phyloP scores from a whole-genome alignment of 306 rosid species.

The Pueraria montana region DNA sequence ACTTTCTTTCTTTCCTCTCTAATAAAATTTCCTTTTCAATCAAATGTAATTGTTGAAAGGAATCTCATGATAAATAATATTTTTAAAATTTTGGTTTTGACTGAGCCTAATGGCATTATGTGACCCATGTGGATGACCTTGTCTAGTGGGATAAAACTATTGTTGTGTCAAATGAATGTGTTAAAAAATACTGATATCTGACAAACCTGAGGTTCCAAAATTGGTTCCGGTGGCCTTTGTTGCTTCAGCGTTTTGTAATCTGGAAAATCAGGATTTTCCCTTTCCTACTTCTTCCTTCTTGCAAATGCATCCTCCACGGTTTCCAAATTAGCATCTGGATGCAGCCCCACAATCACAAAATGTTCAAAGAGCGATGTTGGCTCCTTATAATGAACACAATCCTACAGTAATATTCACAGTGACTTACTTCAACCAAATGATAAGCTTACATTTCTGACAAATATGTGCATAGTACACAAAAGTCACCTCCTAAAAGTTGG shows the following conservation, averaged over 20 bases:
- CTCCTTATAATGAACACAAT: slow-evolving; percentile 66
- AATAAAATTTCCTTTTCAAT: slow-evolving; percentile 4
- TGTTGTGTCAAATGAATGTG: background rate
- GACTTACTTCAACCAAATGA: too few species aligned
- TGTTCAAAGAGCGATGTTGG: slow-evolving; percentile 91
- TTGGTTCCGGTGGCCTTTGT: slow-evolving; percentile 63
- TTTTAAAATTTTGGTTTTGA: background rate
- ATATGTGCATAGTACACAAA: too few species aligned
- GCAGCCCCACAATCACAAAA: slow-evolving; percentile 92
- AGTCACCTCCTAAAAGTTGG: slow-evolving; percentile 45
- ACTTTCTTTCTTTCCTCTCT: slow-evolving; percentile 36
- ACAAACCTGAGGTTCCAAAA: slow-evolving; percentile 92
- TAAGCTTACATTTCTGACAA: too few species aligned
- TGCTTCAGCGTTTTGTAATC: slow-evolving; percentile 62
- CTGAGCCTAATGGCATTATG: background rate
- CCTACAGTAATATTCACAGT: too few species aligned
- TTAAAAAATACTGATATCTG: too few species aligned
- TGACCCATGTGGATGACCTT: too few species aligned
- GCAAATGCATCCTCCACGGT: slow-evolving; percentile 75
- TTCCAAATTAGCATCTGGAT: slow-evolving; percentile 83
- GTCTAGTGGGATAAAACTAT: too few species aligned
- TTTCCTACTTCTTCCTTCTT: slow-evolving; percentile 79
- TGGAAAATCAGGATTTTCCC: slow-evolving; percentile 53
- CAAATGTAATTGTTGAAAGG: slow-evolving; percentile 14
- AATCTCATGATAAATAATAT: background rate